Evolutionary conservation across 1,139 yeast genomes (phyloP).

Genomic region (Blastobotrys illinoisensis): DNA sequence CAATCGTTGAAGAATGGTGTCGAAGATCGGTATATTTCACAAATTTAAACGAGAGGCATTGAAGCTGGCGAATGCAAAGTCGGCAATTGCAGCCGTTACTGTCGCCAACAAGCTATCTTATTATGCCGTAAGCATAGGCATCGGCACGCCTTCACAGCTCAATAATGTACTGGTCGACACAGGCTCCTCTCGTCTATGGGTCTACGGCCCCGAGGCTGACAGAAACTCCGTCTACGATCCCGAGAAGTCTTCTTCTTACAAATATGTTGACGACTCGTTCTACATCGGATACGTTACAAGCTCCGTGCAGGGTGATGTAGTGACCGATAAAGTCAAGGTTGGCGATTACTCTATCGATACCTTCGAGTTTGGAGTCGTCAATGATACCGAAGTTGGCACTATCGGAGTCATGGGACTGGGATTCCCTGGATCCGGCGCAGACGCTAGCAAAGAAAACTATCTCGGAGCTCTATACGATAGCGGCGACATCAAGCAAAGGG

Average conservation of each 20-base stretch:
- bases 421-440: constrained; percentile 38
- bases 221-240: background rate
- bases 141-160: constrained; percentile 51
- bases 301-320: background rate
- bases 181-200: constrained; percentile 65
- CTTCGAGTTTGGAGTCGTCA: constrained; percentile 44
- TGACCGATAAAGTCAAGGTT: background rate
- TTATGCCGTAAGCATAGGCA: constrained; percentile 38
- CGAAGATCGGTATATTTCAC: background rate
- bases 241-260: background rate
- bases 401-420: constrained; percentile 49
- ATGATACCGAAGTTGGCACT: constrained; percentile 27
- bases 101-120: constrained; percentile 26
- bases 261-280: background rate
- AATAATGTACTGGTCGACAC: constrained; percentile 55
- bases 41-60: background rate
- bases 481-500: constrained; percentile 37
- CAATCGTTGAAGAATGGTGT: background rate
- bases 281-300: background rate
- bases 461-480: constrained; percentile 16
- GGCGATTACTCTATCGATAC: constrained; percentile 27
- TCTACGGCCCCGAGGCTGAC: constrained; percentile 39
- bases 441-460: constrained; percentile 16
- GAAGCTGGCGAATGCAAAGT: background rate
- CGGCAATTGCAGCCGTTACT: background rate